Evolutionary conservation across 169 alveolate genomes (phyloP), one percentile per base, ranked within the genome.

Genomic region (Plasmodium relictum): DNA sequence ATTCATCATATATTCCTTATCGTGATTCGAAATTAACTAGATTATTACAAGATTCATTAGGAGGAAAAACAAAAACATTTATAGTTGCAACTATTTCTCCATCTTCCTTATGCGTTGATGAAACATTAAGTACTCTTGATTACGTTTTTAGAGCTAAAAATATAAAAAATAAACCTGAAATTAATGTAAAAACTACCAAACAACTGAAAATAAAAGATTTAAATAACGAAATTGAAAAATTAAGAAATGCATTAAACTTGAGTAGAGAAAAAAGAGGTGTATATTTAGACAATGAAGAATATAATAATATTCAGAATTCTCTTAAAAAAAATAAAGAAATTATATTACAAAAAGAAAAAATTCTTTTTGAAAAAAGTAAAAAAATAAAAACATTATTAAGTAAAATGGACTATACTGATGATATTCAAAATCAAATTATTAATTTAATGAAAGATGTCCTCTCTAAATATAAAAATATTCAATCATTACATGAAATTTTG

Each of bases 21-120:
- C 93, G 99, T 88, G 99, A 98, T 80, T 96, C 99, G 37, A 98
- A 98, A 92, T 93, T 98, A 66, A 98, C 99, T 3, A 95, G 99
- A 87, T 69, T 97, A 14, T 93, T 98, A 50, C 96, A 96, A 80
- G 98, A 98, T 88, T 96, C 98, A 0, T 92, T 98, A 48, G 99
- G 99, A n/a, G 99, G 99, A 0, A 96, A 97, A 61, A 96, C 99
- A 5, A 96, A 97, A 87, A 98, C 99, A 0, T 97, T 97, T 16
- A 96, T 98, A 96, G 96, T 98, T 59, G 98, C 99, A 0, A 97
- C 97, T 20, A 95, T 97, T 37, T 96, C 97, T 1, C 98, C 99
- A 26, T 97, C 98, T 37, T 97, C 97, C 50, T 93, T 94, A 24
- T 96, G 96, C 48, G 94, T 92, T 58, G 98, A 97, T 78, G 99